These are phyloP conservation scores for Wallacemonas sp. DNA, from an alignment of 208 protist species.

Conservation along the genomic window DNA sequence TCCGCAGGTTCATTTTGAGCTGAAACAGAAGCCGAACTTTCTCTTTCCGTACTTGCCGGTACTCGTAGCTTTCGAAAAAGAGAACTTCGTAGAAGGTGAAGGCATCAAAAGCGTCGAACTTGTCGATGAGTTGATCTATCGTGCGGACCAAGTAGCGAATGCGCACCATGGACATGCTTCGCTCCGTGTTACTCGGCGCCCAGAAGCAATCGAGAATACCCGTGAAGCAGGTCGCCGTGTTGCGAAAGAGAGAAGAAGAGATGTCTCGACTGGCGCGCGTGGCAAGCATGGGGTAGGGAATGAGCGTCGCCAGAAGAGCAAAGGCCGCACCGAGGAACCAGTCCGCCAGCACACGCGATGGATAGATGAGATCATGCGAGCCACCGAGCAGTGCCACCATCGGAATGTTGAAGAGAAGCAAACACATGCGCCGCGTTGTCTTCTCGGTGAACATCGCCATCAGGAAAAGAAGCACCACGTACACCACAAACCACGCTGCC, in stretches of 20 bases:
- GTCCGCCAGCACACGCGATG: conserved; percentile 43
- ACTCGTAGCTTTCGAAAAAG: conserved; percentile 66
- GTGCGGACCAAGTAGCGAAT: conserved; percentile 53
- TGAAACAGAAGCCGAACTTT: conserved; percentile 59
- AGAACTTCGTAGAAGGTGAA: conserved; percentile 71
- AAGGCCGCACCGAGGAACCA: conserved; percentile 67
- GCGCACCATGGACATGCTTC: conserved; percentile 75
- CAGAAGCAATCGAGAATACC: conserved; percentile 70
- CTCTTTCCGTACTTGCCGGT: conserved; percentile 56
- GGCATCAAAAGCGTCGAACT: conserved; percentile 45
- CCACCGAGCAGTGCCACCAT: conserved; percentile 49
- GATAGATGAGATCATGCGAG: conserved; percentile 32
- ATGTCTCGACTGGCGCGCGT: conserved; percentile 32
- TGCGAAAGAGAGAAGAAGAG: conserved; percentile 34
- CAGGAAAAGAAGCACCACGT: conserved; percentile 60
- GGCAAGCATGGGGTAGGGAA: conserved; percentile 70
- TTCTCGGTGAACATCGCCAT: conserved; percentile 57
- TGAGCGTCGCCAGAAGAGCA: conserved; percentile 42
- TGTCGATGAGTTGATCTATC: conserved; percentile 56
- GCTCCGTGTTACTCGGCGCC: conserved; percentile 63
- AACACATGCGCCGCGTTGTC: conserved; percentile 50
- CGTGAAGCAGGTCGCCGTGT: conserved; percentile 58
- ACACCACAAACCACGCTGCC: conserved; percentile 58
- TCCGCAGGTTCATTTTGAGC: conserved; percentile 64
- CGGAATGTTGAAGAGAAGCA: conserved; percentile 69